Conservation (phyloP, 139 green algal species). For the Chlorella sorokiniana region DNA sequence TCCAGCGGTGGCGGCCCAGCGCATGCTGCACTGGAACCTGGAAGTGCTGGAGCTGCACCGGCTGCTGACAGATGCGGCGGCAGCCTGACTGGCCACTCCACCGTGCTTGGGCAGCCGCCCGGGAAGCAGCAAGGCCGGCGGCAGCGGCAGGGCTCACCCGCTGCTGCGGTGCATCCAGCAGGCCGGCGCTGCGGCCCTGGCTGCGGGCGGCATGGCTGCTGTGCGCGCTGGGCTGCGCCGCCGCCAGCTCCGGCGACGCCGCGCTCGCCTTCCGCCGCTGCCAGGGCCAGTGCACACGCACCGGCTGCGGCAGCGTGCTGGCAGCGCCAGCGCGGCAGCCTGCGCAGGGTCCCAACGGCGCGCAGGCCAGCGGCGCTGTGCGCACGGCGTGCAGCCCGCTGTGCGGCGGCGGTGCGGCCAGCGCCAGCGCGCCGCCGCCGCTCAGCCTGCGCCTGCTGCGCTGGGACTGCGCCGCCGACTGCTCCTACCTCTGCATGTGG, state of each 20-base stretch:
- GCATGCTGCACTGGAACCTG: conserved; percentile 33
- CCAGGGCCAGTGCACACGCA: conserved; percentile 11
- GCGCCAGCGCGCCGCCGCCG: neutral
- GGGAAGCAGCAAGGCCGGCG: neutral
- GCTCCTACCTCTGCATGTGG: conserved; percentile 85
- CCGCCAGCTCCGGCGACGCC: conserved; percentile 29
- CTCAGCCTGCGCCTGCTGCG: conserved; percentile 31
- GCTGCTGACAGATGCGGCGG: neutral
- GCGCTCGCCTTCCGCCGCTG: conserved; percentile 20
- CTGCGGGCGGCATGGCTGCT: neutral
- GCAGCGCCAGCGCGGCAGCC: neutral
- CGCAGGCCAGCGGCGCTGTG: neutral
- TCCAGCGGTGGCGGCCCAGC: neutral
- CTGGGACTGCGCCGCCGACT: conserved; percentile 70
- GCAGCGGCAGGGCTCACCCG: neutral
- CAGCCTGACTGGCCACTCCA: neutral
- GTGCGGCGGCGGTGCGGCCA: neutral
- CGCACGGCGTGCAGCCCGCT: conserved; percentile 12
- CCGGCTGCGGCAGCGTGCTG: conserved; percentile 1
- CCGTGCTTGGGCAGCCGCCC: neutral
- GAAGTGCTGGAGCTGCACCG: conserved; percentile 36
- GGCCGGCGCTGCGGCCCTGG: neutral
- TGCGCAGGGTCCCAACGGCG: neutral
- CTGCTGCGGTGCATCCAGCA: neutral
- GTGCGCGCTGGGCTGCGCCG: neutral